Evolutionary conservation across 2,329 filamentous ascomycete genomes (phyloP), one percentile per base, ranked within the genome.

Genomic region (Helotiales sp.): DNA sequence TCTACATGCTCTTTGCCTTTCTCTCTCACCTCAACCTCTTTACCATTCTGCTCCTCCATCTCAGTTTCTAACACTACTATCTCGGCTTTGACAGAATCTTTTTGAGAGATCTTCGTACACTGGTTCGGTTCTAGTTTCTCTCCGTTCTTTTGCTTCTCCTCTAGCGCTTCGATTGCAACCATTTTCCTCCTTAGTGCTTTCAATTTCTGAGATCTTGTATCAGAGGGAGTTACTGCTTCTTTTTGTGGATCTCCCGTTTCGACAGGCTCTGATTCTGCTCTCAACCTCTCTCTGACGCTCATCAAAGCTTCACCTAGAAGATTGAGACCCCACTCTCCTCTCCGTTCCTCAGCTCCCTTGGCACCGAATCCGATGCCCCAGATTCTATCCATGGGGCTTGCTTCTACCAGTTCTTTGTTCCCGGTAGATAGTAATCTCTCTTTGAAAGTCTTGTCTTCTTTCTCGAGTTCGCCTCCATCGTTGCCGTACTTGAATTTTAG

Each of bases 351-450:
- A 2, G 85, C 85, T 65, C 79, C 73, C 17, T 72, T 73, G 7
- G 77, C 80, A 2, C 66, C 73, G 64, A 83, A 88, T 5, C 87
- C 87, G 46, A 90, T 74, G 1, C 86, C 87, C 87, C 86, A 90
- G 54, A 89, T 80, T 5, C 76, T 67, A 73, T 90, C 86, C 57
- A 70, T 76, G 10, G 85, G 82, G 57, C 79, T 79, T 30, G 84
- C 84, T 73, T 87, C 86, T 2, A 88, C 83, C 22, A 90, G 67
- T 70, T 86, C 80, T 46, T 80, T 73, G 5, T 83, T 78, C 0
- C 81, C 84, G 1, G 87, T 89, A 7, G 68, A 75, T 42, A 89
- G 69, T 60, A 90, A 66, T 72, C 75, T 69, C 27, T 70, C 72
- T 49, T 71, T 74, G 63, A 88, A 68, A 15, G 71, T 69, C 25